These are phyloP conservation scores for Aspergillus aculeatinus DNA, from an alignment of 2,329 filamentous ascomycete species.

Conservation along the genomic window DNA sequence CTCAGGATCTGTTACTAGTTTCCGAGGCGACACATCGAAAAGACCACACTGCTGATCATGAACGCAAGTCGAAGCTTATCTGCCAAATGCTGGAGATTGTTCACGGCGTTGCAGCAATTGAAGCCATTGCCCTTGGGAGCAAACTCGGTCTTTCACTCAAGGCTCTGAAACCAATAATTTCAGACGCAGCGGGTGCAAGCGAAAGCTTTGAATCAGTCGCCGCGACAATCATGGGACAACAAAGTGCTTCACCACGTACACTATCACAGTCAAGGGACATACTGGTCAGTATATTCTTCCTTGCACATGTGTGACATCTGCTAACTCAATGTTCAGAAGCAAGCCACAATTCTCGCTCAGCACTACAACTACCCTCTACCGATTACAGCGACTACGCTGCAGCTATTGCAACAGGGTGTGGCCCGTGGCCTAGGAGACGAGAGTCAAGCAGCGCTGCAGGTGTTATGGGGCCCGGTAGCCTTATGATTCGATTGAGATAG, in stretches of 20 bases:
- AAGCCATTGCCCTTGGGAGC: background rate
- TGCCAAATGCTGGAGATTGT: background rate
- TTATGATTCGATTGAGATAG: background rate
- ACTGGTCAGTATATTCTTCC: background rate
- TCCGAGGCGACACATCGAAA: background rate
- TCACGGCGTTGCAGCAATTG: background rate
- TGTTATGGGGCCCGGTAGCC: background rate
- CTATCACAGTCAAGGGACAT: background rate
- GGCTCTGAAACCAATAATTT: background rate
- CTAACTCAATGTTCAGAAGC: background rate
- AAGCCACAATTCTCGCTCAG: background rate
- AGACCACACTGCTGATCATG: background rate
- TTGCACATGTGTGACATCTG: background rate
- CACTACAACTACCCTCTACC: background rate
- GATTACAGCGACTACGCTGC: background rate
- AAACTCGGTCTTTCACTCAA: background rate
- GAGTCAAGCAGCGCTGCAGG: background rate
- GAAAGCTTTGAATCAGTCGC: background rate
- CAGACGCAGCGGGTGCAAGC: background rate
- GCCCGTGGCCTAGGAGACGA: background rate
- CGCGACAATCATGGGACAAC: background rate
- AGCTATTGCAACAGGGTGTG: background rate
- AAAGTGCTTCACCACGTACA: background rate
- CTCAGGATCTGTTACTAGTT: background rate
- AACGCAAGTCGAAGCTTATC: background rate